These are phyloP conservation scores for Phaeosphaeriaceae sp. DNA, from an alignment of 2,329 filamentous ascomycete species.

Conservation along the genomic window DNA sequence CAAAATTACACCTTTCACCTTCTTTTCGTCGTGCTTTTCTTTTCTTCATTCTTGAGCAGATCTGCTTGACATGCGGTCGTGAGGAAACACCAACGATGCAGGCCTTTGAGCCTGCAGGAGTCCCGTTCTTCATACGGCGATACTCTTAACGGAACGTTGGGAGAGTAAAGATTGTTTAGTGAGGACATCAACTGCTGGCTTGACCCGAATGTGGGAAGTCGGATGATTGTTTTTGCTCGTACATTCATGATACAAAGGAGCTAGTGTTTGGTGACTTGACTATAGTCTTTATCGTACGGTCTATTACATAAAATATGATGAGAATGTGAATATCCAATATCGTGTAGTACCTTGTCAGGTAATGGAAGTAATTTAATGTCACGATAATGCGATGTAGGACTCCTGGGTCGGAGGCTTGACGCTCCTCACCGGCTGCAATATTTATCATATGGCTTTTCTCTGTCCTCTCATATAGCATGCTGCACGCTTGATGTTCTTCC, in stretches of 20 bases:
- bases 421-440: too few relatives aligned
- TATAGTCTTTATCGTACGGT: too few relatives aligned
- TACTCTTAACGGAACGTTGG: slow-evolving; percentile 58
- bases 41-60: background rate
- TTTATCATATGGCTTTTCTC: too few relatives aligned
- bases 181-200: slow-evolving; percentile 7
- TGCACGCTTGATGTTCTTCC: background rate
- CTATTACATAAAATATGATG: too few relatives aligned
- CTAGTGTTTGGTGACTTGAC: too few relatives aligned
- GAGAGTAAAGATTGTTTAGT: slow-evolving; percentile 35
- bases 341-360: too few relatives aligned
- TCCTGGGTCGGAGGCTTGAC: too few relatives aligned
- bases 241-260: background rate
- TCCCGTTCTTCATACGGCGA: slow-evolving; percentile 42
- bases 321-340: too few relatives aligned
- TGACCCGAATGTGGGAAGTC: background rate
- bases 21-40: background rate
- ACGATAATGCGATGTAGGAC: too few relatives aligned
- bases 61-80: background rate
- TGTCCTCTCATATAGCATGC: too few relatives aligned
- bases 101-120: slow-evolving; percentile 53
- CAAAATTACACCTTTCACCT: background rate
- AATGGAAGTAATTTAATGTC: too few relatives aligned
- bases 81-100: slow-evolving; percentile 50
- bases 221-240: slow-evolving; percentile 5